A percentile compares a stretch with the other conserved stretches of the same genome.
Evolutionary conservation across 805 yeast species (phyloP).

Genomic region (Grigorovia transvaalensis): DNA sequence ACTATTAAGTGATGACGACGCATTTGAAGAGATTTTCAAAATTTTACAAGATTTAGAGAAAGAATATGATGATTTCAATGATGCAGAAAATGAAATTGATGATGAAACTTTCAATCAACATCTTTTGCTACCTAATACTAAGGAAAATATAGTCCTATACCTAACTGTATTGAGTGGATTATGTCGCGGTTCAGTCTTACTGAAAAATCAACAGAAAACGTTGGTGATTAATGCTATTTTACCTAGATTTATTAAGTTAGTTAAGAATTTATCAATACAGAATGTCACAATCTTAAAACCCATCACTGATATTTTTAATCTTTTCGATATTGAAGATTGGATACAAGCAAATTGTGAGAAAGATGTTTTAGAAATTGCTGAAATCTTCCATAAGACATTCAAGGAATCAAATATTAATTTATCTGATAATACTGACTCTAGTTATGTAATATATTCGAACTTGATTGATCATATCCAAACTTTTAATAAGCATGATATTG

Average conservation of each 20-base stretch:
- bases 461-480: slow-evolving; percentile 14
- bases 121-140: slow-evolving; percentile 18
- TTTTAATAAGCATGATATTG: slow-evolving; percentile 14
- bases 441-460: slow-evolving; percentile 11
- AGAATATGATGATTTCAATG: slow-evolving; percentile 3
- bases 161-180: slow-evolving; percentile 22
- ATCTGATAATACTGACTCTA: slow-evolving; percentile 1
- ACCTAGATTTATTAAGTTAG: slow-evolving; percentile 16
- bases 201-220: slow-evolving; percentile 17
- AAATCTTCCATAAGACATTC: slow-evolving; percentile 15
- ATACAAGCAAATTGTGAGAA: slow-evolving; percentile 18
- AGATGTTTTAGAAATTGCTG: slow-evolving; percentile 11
- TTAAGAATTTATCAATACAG: slow-evolving; percentile 17
- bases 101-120: slow-evolving; percentile 4
- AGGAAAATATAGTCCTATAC: slow-evolving; percentile 15
- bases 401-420: slow-evolving; percentile 11
- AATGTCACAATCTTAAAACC: slow-evolving; percentile 15
- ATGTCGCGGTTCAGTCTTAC: slow-evolving; percentile 19
- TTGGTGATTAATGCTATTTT: slow-evolving; percentile 14
- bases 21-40: slow-evolving; percentile 7
- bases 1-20: slow-evolving; percentile 18
- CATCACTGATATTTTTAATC: slow-evolving; percentile 16
- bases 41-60: slow-evolving; percentile 1
- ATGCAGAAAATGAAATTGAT: slow-evolving; percentile 6
- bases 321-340: slow-evolving; percentile 26